A percentile compares a stretch with the other conserved stretches of the same genome.
Conservation (phyloP, 129 eudicot genomes). For the Sambucus nigra region DNA sequence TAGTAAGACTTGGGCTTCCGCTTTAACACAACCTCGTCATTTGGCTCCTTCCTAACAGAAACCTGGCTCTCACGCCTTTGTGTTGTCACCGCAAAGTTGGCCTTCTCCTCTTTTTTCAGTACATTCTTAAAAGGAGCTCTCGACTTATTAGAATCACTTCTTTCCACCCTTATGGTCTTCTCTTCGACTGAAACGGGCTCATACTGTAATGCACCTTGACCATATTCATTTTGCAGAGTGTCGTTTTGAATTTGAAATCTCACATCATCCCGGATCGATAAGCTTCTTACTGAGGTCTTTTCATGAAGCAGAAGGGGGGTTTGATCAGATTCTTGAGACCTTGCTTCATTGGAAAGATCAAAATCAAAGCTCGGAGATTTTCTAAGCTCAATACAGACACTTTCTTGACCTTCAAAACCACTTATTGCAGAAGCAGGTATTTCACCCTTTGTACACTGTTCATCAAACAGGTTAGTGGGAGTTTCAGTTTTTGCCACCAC, state of each 20-base stretch:
- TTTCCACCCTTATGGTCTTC: constrained; percentile 38
- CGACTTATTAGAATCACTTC: constrained; percentile 28
- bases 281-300: constrained; percentile 25
- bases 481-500: too few species aligned
- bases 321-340: constrained; percentile 37
- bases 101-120: constrained; percentile 13
- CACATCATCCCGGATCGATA: constrained; percentile 13
- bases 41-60: constrained; percentile 1
- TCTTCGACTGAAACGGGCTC: constrained; percentile 27
- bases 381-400: constrained; percentile 13
- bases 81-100: neutral
- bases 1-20: constrained; percentile 27
- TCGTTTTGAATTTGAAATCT: constrained; percentile 15
- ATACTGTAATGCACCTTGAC: constrained; percentile 2
- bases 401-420: too few species aligned
- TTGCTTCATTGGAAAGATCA: constrained; percentile 25
- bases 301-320: constrained; percentile 26
- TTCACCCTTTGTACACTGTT: too few species aligned
- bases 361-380: constrained; percentile 46
- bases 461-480: too few species aligned
- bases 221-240: constrained; percentile 6
- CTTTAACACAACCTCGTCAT: constrained; percentile 8
- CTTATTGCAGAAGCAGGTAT: too few species aligned
- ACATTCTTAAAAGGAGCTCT: constrained; percentile 18
- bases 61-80: constrained; percentile 5